A percentile compares a stretch with the other conserved stretches of the same genome.
Conservation (phyloP, 2,329 filamentous ascomycete species). For the Diaporthe longicolla region DNA sequence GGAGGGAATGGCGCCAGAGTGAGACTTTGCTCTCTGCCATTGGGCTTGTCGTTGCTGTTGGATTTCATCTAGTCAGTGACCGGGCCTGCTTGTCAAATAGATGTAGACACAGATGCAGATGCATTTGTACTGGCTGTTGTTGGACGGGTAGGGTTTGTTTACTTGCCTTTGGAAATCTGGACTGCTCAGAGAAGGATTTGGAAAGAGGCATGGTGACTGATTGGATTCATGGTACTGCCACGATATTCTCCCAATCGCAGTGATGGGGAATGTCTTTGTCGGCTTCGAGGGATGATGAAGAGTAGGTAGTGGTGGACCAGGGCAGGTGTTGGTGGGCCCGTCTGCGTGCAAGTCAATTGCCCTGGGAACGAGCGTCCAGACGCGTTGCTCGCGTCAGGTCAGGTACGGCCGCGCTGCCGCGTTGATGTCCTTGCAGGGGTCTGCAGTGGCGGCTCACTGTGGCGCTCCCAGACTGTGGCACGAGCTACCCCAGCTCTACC, state of each 20-base stretch:
- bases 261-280: constrained; percentile 18
- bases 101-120: background rate
- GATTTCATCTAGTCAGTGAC: background rate
- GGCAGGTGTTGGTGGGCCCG: constrained; percentile 7
- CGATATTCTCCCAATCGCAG: background rate
- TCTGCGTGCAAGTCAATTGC: constrained; percentile 32
- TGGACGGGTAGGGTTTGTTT: constrained; percentile 25
- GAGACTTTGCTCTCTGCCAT: constrained; percentile 70
- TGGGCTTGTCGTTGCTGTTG: constrained; percentile 55
- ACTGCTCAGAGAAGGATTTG: constrained; percentile 58
- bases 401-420: constrained; percentile 5
- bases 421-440: constrained; percentile 27
- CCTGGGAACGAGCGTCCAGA: constrained; percentile 23
- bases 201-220: constrained; percentile 54
- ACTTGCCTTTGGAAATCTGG: constrained; percentile 50
- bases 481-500: constrained; percentile 36
- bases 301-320: background rate
- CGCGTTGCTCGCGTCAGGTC: constrained; percentile 32
- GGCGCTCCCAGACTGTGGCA: constrained; percentile 33
- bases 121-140: background rate
- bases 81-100: background rate
- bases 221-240: constrained; percentile 44
- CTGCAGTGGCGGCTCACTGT: constrained; percentile 1
- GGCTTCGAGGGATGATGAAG: background rate
- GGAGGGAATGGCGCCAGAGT: constrained; percentile 55